Base-by-base conservation (phyloP, 176 grass and related monocot species). In the Carex scoparia region DNA sequence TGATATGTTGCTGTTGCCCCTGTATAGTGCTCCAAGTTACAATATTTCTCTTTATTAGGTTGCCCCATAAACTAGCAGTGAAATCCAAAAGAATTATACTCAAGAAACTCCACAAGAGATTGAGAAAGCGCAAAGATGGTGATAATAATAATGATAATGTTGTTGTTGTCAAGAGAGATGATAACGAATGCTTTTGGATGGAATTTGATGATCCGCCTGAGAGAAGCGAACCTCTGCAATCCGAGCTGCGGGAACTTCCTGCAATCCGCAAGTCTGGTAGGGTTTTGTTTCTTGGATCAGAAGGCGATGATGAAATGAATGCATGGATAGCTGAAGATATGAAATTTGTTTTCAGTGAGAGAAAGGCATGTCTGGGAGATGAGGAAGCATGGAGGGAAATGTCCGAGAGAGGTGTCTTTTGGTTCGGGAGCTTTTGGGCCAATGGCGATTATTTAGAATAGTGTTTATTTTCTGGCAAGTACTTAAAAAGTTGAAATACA, bases 341-440 rank as follows among this genome's bases (percentile, higher is more conserved):
- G 89, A 18, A 19, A 56, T 79, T 85, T 40, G 42, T 85, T 16
- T 61, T 80, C 64, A 66, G 1, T 18, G 82, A 82, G 38, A 14
- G 42, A 65, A 53, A 32, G 27, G 58, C 57, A 5, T 84, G 57
- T 69, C 0, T 56, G 0, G 76, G 1, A 69, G 87, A 61, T 8
- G 73, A 57, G 57, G 71, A 54, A 55, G 79, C 84, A 58, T 97
- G 88, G 92, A 85, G 79, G 85, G 85, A 88, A 83, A 76, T 97
- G 40, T 64, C 85, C 15, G 85, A 84, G 40, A 84, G 89, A 58
- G 92, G 92, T 6, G 83, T 91, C 42, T 91, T 97, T 77, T 97
- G 92, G 92, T 97, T 97, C 84, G 94, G 94, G 59, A 97, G 92
- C 87, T 97, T 97, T 70, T 94, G 94, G 94, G 90, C 59, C 12